phyloP scores from a whole-genome alignment of 2,329 filamentous ascomycete species.

The Cadophora sp. region DNA sequence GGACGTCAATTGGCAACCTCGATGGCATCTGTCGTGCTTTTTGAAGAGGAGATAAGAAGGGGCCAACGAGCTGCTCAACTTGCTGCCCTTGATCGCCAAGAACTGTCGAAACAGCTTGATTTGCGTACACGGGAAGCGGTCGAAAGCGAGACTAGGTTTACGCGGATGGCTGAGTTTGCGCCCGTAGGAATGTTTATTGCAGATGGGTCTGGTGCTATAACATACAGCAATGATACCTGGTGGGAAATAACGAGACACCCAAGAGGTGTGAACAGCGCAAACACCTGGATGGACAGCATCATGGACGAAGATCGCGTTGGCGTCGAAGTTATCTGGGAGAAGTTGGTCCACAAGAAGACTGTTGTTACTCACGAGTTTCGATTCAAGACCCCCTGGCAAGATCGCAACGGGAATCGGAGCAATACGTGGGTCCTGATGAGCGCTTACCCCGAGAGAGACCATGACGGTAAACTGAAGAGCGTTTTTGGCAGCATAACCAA shows the following conservation, averaged over 20 bases:
- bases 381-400: conserved; percentile 72
- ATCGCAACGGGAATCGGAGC: conserved; percentile 62
- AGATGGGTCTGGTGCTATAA: conserved; percentile 72
- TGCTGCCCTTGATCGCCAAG: conserved; percentile 77
- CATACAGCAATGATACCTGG: conserved; percentile 84
- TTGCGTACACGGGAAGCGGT: conserved; percentile 66
- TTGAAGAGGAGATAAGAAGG: conserved; percentile 81
- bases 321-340: conserved; percentile 67
- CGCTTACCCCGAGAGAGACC: conserved; percentile 74
- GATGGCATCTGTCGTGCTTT: conserved; percentile 80
- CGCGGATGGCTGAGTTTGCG: conserved; percentile 83
- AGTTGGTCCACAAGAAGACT: conserved; percentile 64
- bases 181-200: conserved; percentile 88
- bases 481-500: conserved; percentile 85
- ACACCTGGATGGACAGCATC: conserved; percentile 76
- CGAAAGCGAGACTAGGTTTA: conserved; percentile 79
- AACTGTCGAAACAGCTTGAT: conserved; percentile 77
- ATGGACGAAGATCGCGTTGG: conserved; percentile 67
- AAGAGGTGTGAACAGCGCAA: conserved; percentile 61
- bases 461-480: conserved; percentile 69
- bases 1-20: conserved; percentile 80
- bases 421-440: conserved; percentile 82
- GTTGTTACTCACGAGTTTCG: conserved; percentile 76
- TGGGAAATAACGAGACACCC: conserved; percentile 71
- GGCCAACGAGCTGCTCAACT: conserved; percentile 76